These are phyloP conservation scores for Pseudotsuga menziesii DNA, from an alignment of 75 land plant species.

Conservation along the genomic window DNA sequence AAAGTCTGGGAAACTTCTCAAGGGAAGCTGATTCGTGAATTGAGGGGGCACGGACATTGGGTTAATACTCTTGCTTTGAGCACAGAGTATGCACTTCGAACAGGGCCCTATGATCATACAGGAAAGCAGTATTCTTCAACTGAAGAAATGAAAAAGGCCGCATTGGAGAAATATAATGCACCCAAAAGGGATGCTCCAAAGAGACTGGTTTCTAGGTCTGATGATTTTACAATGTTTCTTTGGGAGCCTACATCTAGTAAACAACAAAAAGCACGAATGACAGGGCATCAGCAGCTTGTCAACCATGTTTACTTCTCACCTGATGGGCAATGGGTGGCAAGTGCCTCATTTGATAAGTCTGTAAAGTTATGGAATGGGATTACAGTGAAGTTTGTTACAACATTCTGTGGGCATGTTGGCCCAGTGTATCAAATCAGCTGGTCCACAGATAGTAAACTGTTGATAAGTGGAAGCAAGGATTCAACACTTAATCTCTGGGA, in stretches of 20 bases:
- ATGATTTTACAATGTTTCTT: slow-evolving; percentile 97
- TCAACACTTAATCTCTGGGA: too few relatives aligned
- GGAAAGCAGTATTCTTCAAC: too few relatives aligned
- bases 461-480: too few relatives aligned
- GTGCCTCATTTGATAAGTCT: slow-evolving; percentile 99
- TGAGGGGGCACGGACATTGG: too few relatives aligned
- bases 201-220: slow-evolving; percentile 94
- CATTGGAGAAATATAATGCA: slow-evolving; percentile 70
- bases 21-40: slow-evolving; percentile 89
- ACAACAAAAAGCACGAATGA: slow-evolving; percentile 90
- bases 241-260: slow-evolving; percentile 94
- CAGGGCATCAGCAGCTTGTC: slow-evolving; percentile 99
- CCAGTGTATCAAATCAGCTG: slow-evolving; percentile 90
- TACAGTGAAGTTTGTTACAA: slow-evolving; percentile 84
- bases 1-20: slow-evolving; percentile 94
- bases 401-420: slow-evolving; percentile 97
- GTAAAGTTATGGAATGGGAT: slow-evolving; percentile 96
- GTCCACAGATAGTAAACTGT: too few relatives aligned
- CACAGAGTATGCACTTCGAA: too few relatives aligned
- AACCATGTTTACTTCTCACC: slow-evolving; percentile 99
- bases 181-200: slow-evolving; percentile 84
- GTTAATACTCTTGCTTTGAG: too few relatives aligned
- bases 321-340: slow-evolving; percentile 99
- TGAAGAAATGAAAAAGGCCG: too few relatives aligned
- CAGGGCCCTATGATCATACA: too few relatives aligned